Evolutionary conservation across 345 rosid genomes (phyloP), one percentile per base, ranked within the genome.

Genomic region (Eucalyptus urophylla): DNA sequence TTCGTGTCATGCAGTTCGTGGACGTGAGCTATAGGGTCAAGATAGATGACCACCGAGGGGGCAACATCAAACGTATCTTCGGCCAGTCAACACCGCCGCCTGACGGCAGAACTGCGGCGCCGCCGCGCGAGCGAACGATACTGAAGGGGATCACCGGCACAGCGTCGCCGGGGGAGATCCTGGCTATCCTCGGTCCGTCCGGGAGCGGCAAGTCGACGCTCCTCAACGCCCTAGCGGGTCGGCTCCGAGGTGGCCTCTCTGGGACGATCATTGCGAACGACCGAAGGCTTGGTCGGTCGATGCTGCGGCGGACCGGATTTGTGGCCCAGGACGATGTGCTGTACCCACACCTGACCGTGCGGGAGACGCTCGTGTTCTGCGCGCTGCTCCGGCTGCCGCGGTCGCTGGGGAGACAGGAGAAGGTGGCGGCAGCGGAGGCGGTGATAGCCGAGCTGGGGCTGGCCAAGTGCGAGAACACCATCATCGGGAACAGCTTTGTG

Each of bases 181-280:
- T 97, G 90, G 99, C 99, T 65, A 88, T 97, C 88, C 96, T 97
- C 10, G 99, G 99, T 6, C 99, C 99, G 3, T 97, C 99, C 3
- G 99, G 99, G n/a, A 94, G 99, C 50, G 99, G 99, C 2, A 97
- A 97, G 90, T 97, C 99, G 5, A 95, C 99, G 49, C 92, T 97
- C 47, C 94, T 97, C 4, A 96, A 95, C 92, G 97, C 96, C 6
- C 89, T 97, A 2, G 94, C 97, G 0, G 99, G 99, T 50, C 94
- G 99, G 87, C 95, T 94, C 85, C 95, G 92, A 37, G 85, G 91
- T 44, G 91, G 91, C 5, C 92, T 95, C 90, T 89, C 97, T 7
- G 99, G 99, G 58, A 94, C 97, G 13, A 93, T 97, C 44, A 95
- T 96, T 19, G 93, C 92, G 0, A 97, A 96, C 94, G 92, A 94